Base-by-base conservation (phyloP, 805 yeast species). In the Danielia reshetovae region DNA sequence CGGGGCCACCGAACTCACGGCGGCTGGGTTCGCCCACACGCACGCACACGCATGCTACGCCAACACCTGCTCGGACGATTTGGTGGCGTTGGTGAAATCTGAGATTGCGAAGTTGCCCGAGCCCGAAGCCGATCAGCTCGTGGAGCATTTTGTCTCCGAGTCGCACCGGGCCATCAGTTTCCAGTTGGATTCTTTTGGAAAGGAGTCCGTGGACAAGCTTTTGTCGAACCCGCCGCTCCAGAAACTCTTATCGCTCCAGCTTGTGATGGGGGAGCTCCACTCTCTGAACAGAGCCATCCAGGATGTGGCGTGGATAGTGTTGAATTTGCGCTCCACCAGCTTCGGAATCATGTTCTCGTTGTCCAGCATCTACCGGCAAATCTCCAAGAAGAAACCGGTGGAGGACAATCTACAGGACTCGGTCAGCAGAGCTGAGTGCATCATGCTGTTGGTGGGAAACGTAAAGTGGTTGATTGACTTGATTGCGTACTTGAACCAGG, bases 391-490 rank as follows among this genome's bases (percentile, higher is more conserved):
- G 45, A 75, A 74, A 24, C 70, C 72, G 4, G 52, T 65, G 2
- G 69, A 71, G 24, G 83, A 79, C 40, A 66, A 66, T 13, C 52
- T 73, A 29, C 74, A 67, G 39, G 81, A 77, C 35, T 69, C 79
- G 2, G 65, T 73, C 15, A 63, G 71, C 7, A 66, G 87, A 45
- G 81, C 80, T 24, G 88, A 82, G 46, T 68, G 77, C 41, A 68
- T 83, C 3, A 64, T 80, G 28, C 61, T 67, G 12, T 65, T 79
- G 8, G 58, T 85, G n/a, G 97, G 97, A 0, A 75, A 83, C 25
- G 77, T 84, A 7, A 76, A 86, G 48, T 90, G 97, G 96, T 74
- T 85, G 45, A 73, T 86, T 21, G 96, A 88, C 53, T 75, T 86
- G 40, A 68, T 86, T 35, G 76, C 81, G 1, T 78, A 75, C 42